Evolutionary conservation across 164 flowering plant genomes (phyloP).

Genomic region (Macadamia tetraphylla): DNA sequence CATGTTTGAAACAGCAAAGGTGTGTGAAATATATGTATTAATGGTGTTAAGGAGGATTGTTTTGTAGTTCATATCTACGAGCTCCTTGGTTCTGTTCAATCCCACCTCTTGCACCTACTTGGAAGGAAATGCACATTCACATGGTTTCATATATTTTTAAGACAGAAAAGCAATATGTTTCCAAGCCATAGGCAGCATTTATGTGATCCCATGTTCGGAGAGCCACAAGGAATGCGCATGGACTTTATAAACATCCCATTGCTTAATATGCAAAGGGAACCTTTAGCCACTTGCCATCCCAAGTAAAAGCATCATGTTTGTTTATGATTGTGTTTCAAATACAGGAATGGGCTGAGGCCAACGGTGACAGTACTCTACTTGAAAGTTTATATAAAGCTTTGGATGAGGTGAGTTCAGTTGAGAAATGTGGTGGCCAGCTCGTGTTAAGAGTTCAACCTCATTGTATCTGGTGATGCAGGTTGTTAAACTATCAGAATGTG

Average conservation of each 20-base stretch:
- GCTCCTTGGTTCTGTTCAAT: not conserved
- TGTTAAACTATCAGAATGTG: constrained; percentile 75
- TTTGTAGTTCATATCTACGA: not conserved
- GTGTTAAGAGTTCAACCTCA: not conserved
- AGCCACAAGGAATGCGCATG: not conserved
- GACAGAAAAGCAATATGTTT: too few relatives aligned
- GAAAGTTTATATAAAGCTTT: constrained; percentile 65
- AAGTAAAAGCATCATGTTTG: not conserved
- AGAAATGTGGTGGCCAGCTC: not conserved
- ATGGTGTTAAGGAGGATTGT: not conserved
- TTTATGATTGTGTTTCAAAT: constrained; percentile 4
- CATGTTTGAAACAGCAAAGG: constrained; percentile 93
- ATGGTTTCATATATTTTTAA: not conserved
- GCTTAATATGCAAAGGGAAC: not conserved
- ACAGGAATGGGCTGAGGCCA: constrained; percentile 71
- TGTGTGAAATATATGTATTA: constrained; percentile 17
- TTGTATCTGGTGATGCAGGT: constrained; percentile 54
- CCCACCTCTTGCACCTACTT: not conserved
- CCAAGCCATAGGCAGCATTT: not conserved
- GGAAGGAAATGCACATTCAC: not conserved
- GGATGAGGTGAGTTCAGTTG: constrained; percentile 59
- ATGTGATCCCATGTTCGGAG: not conserved
- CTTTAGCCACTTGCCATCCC: too few relatives aligned
- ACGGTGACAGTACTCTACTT: constrained; percentile 52
- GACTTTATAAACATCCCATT: not conserved